Evolutionary conservation across 805 yeast species (phyloP), one percentile per base, ranked within the genome.

Genomic region (Clavispora vitiphila): DNA sequence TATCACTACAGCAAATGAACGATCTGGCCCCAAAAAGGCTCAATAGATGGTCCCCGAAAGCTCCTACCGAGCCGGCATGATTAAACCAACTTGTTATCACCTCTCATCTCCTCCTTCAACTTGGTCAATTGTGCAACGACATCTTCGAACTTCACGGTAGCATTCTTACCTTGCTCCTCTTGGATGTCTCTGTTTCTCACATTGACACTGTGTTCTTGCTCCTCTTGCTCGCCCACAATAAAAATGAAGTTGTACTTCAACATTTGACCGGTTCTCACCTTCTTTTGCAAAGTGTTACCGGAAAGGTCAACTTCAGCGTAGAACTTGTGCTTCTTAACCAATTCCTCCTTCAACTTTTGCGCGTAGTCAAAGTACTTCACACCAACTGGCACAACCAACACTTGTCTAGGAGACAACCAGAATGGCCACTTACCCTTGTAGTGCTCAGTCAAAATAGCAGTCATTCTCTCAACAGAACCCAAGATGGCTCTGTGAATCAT

Each of bases 371-470:
- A 81, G 74, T 83, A 91, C 67, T 86, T 88, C 50, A 86, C 95
- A 60, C 96, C 97, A 56, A 93, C 97, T 55, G 99, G 99, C 23
- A 93, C 93, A 57, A 93, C 95, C 56, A 91, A 74, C 44, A 91
- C 78, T 72, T 93, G 99, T 74, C 99, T 85, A 60, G 99, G 99
- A n/a, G 98, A 90, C 62, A 93, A 77, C 99, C 99, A 93, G 78
- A 93, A 87, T 60, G 99, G 99, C 99, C 99, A 93, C 66, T 89
- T 93, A 60, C 99, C 99, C 62, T 90, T 96, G 71, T 76, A 93
- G 73, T 93, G 99, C 71, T 93, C 99, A 45, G 96, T 90, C 67
- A 93, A 80, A 56, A 93, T 91, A 49, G 97, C 99, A 49, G 96
- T 86, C 98, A 93, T 90, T 77, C 99, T 86, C 77, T 93, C 99